Evolutionary conservation across 176 grass and related monocot genomes (phyloP), one percentile per base, ranked within the genome.

Genomic region (Puya raimondii): DNA sequence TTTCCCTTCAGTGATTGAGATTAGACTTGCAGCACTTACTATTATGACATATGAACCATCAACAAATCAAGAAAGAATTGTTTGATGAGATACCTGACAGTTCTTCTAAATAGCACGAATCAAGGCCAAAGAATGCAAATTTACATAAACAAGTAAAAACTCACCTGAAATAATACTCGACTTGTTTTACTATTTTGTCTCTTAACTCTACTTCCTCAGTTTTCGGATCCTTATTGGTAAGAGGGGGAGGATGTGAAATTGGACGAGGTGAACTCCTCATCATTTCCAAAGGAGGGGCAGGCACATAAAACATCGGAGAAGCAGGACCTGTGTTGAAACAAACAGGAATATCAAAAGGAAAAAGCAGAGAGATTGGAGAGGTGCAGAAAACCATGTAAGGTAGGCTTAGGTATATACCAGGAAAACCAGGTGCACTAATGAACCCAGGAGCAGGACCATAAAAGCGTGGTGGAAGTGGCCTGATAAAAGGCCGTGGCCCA

Each of bases 151-250:
- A 20, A 70, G 67, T 11, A 73, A 61, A 11, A 72, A 67, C 15
- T 76, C 78, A 85, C 89, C 85, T 88, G 76, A 92, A 88, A 75
- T 92, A 88, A 63, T 88, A 92, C 67, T 88, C 89, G 49, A 92
- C 83, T 80, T 85, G 89, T 53, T 69, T 51, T 53, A 81, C 71
- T 83, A 92, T 81, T 18, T 83, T 85, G 83, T 79, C 65, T 81
- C 80, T 85, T 70, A 92, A 83, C 50, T 82, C 80, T 23, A 14
- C 57, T 17, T 4, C 67, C 74, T 88, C 77, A 47, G 82, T 65
- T 61, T 79, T 75, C 53, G 80, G 64, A 70, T 80, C 74, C 64
- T 82, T 70, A 72, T 72, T 22, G 23, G 47, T 5, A 27, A 77
- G 56, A 75, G 71, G 70, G 59, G 73, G 73, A 68, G 76, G 67